Base-by-base conservation (phyloP, 2,329 filamentous ascomycete genomes). In the Trichoderma koningii region DNA sequence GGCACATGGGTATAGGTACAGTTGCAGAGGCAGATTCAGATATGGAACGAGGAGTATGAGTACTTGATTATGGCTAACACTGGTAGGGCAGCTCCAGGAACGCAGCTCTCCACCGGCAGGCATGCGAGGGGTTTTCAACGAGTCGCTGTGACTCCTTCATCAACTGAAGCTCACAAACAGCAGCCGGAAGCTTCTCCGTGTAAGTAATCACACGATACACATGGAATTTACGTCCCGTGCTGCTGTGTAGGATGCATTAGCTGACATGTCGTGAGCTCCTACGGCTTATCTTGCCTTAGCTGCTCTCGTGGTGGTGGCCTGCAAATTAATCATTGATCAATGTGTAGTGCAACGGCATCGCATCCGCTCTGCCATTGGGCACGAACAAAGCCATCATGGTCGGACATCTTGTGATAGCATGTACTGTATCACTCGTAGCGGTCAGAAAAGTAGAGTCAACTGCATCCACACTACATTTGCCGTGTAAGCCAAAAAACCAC, bases 211-310 rank as follows among this genome's bases (percentile, higher is more conserved):
- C 10, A 14, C 34, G 34, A 38, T 5, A 38, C 14, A 38, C 9
- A 42, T 23, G 17, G n/a, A 5, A 28, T 42, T 42, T 26, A 34
- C n/a, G 14, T 23, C 34, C 48, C 28, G 38, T 53, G 41, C 10
- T 12, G 34, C 59, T 44, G 56, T 28, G 57, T 17, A 26, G 17
- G 34, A 42, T 50, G 57, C 47, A 61, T 51, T 61, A 51, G 47
- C 57, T 41, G 50, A 38, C 17, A 42, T 61, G 57, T 38, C 57
- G 57, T 61, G 57, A 61, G 57, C 57, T 61, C 47, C 26, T 61
- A 51, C 57, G 51, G 57, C 57, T 61, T 51, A 61, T 47, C 14
- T 28, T 19, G 17, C 50, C 30, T 52, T 34, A 19, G 30, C n/a
- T 34, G 34, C 34, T 14, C 34, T 34, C 26, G 15, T 10, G n/a